Evolutionary conservation across 306 rosid genomes (phyloP).

Genomic region (Citrullus amarus): DNA sequence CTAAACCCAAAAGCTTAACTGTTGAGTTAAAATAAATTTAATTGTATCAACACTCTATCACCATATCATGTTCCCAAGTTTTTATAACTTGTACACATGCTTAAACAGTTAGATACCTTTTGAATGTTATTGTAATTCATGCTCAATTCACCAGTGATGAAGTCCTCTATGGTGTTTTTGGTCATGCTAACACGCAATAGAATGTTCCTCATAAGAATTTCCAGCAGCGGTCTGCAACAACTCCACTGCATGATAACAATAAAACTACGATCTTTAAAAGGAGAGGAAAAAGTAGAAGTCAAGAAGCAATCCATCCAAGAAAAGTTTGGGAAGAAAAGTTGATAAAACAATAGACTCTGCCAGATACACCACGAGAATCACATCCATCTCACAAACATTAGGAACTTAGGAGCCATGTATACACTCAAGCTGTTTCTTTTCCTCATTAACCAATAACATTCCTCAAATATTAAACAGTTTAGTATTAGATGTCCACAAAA

Average conservation of each 20-base stretch:
- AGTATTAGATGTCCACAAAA: not conserved
- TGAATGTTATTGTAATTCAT: slow-evolving; percentile 75
- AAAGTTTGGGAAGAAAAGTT: not conserved
- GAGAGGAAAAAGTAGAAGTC: not conserved
- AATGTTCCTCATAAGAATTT: slow-evolving; percentile 49
- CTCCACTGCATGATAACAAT: slow-evolving; percentile 51
- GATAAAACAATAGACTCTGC: not conserved
- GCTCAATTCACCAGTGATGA: slow-evolving; percentile 42
- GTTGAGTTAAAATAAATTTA: not conserved
- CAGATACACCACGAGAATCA: not conserved
- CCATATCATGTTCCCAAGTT: not conserved
- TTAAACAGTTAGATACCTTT: slow-evolving; percentile 35
- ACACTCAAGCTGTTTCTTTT: not conserved
- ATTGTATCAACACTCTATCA: not conserved
- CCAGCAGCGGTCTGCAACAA: slow-evolving; percentile 73
- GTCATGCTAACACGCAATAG: slow-evolving; percentile 31
- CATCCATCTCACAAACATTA: not conserved
- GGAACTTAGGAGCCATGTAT: not conserved
- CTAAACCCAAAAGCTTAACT: not conserved
- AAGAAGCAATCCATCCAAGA: not conserved
- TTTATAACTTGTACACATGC: not conserved
- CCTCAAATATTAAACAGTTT: not conserved
- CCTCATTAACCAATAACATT: not conserved
- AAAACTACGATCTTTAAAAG: not conserved
- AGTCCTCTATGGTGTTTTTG: slow-evolving; percentile 41